Conservation (phyloP, 257 asterid species). For the Primulina eburnea region DNA sequence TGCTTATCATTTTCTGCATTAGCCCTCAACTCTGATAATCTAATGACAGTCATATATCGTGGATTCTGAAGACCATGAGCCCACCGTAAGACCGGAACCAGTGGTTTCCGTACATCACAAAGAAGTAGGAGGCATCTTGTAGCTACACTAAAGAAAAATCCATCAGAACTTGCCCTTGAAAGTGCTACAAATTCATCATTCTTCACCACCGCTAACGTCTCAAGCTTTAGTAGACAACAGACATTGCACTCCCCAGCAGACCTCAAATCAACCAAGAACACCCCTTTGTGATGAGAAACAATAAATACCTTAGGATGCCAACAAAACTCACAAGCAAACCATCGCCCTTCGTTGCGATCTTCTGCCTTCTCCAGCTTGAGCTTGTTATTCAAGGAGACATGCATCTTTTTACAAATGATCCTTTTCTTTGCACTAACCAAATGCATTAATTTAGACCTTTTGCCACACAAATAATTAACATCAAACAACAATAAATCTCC, state of each 20-base stretch:
- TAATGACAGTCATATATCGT: conserved; percentile 39
- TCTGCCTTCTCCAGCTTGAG: conserved; percentile 26
- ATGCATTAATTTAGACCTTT: conserved; percentile 17
- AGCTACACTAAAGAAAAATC: conserved; percentile 47
- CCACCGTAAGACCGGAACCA: conserved; percentile 63
- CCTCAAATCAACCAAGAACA: conserved; percentile 69
- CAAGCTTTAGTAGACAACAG: conserved; percentile 54
- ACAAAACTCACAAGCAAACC: conserved; percentile 72
- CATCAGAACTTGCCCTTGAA: conserved; percentile 49
- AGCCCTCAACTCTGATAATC: conserved; percentile 61
- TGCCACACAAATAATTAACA: conserved; percentile 31
- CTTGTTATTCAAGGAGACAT: conserved; percentile 38
- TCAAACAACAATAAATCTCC: conserved; percentile 73
- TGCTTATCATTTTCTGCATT: conserved; percentile 38
- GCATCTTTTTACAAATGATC: conserved; percentile 30
- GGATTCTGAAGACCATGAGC: conserved; percentile 57
- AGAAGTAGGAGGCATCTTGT: conserved; percentile 52
- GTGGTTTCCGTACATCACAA: conserved; percentile 62
- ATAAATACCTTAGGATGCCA: conserved; percentile 69
- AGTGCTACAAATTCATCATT: conserved; percentile 58
- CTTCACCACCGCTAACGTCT: conserved; percentile 34
- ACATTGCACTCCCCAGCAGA: conserved; percentile 32
- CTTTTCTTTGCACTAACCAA: conserved; percentile 22
- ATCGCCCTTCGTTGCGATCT: conserved; percentile 29
- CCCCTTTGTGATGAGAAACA: conserved; percentile 45